A percentile compares a stretch with the other conserved stretches of the same genome.
phyloP scores from a whole-genome alignment of 352 stramenopile species.

The Globisporangium uncinulatum region DNA sequence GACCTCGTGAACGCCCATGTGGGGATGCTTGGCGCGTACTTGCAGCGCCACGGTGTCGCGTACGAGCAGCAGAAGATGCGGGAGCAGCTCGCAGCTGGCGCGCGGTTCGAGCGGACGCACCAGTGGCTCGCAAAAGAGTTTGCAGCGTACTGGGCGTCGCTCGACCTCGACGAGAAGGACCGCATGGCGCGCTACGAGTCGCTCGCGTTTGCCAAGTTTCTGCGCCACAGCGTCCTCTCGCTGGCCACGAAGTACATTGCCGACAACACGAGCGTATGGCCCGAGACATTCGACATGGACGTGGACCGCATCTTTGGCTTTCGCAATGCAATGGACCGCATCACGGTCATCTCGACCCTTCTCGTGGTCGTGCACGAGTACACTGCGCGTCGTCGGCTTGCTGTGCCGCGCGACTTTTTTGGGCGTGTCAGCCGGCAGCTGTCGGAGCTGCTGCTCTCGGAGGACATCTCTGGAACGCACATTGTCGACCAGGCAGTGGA shows the following conservation, averaged over 20 bases:
- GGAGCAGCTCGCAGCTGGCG: constrained; percentile 19
- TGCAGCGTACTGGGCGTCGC: constrained; percentile 17
- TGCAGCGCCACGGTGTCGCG: constrained; percentile 49
- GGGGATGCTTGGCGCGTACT: constrained; percentile 40
- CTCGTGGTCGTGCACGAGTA: constrained; percentile 58
- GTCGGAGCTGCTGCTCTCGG: constrained; percentile 34
- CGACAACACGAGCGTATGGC: constrained; percentile 35
- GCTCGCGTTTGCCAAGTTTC: constrained; percentile 34
- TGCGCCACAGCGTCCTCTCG: constrained; percentile 37
- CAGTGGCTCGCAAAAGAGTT: constrained; percentile 50
- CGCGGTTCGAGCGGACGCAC: constrained; percentile 29
- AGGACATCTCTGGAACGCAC: constrained; percentile 38
- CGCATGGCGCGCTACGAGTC: constrained; percentile 24
- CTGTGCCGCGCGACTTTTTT: constrained; percentile 24
- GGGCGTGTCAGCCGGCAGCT: constrained; percentile 24
- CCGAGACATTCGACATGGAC: constrained; percentile 62
- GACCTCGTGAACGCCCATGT: constrained; percentile 64
- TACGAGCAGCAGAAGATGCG: constrained; percentile 60
- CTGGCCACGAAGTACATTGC: constrained; percentile 54
- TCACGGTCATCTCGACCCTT: constrained; percentile 50
- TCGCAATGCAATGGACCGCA: constrained; percentile 49
- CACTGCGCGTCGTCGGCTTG: constrained; percentile 26
- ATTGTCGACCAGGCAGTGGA: constrained; percentile 45
- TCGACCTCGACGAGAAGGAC: constrained; percentile 19
- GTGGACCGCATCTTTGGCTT: constrained; percentile 41